Conservation (phyloP, 805 yeast genomes). For the Candida ovalis region DNA sequence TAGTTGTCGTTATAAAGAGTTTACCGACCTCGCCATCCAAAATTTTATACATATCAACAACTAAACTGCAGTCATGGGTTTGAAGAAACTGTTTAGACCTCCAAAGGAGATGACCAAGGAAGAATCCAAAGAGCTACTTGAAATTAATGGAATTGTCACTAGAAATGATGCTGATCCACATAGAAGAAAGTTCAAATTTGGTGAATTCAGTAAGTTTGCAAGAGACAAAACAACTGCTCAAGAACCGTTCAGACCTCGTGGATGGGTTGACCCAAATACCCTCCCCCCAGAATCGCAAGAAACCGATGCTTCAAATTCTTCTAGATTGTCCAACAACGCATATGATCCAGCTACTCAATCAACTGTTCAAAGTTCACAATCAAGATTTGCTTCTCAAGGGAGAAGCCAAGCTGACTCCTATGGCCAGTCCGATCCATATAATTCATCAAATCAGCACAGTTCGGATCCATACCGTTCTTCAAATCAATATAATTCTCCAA, state of each 20-base stretch:
- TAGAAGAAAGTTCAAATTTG: constrained; percentile 39
- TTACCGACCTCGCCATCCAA: background rate
- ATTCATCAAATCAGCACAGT: too few species aligned
- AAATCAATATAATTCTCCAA: too few species aligned
- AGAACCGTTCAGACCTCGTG: constrained; percentile 23
- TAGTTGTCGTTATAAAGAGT: too few species aligned
- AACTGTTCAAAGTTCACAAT: constrained; percentile 16
- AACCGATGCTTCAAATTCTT: constrained; percentile 2
- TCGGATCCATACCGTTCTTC: too few species aligned
- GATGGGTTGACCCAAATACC: constrained; percentile 10
- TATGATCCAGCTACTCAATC: constrained; percentile 22
- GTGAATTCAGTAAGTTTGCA: constrained; percentile 47
- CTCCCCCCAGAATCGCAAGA: background rate
- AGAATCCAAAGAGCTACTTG: constrained; percentile 38
- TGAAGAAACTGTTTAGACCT: constrained; percentile 46
- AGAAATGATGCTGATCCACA: constrained; percentile 28
- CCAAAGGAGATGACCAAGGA: constrained; percentile 44
- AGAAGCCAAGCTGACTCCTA: constrained; percentile 3
- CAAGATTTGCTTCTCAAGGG: background rate
- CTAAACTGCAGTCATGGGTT: constrained; percentile 35
- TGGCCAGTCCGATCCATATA: background rate
- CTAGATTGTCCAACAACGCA: constrained; percentile 16
- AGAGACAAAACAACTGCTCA: constrained; percentile 30
- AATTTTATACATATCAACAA: background rate
- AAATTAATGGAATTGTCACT: constrained; percentile 40